phyloP scores from a whole-genome alignment of 2,329 filamentous ascomycete genomes.

The Colletotrichum shisoi region DNA sequence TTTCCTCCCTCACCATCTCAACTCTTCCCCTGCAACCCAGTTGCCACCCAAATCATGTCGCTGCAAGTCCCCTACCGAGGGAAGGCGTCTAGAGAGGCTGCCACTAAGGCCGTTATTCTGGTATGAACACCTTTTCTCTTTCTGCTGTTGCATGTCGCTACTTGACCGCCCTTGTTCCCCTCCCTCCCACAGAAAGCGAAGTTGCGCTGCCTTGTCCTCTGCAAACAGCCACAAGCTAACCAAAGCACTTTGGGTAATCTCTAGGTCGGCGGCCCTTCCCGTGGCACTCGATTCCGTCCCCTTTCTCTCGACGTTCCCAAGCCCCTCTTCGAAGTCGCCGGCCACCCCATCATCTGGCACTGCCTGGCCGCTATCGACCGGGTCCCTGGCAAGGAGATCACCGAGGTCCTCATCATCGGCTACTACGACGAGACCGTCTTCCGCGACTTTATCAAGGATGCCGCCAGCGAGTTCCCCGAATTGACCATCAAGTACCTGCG shows the following conservation, averaged over 20 bases:
- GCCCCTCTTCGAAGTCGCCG: conserved; percentile 98
- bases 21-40: conserved; percentile 30
- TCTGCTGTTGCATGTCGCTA: conserved; percentile 33
- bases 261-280: conserved; percentile 91
- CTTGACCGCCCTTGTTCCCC: conserved; percentile 37
- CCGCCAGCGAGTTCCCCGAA: conserved; percentile 82
- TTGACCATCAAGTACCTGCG: conserved; percentile 93
- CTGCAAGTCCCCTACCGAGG: conserved; percentile 64
- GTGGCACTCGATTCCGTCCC: conserved; percentile 94
- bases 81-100: conserved; percentile 60
- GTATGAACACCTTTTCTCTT: conserved; percentile 57
- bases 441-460: conserved; percentile 96
- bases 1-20: conserved; percentile 19
- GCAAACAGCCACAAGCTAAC: conserved; percentile 43
- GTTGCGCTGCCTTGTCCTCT: conserved; percentile 17
- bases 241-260: conserved; percentile 33
- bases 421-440: conserved; percentile 99
- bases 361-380: conserved; percentile 91
- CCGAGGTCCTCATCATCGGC: conserved; percentile 96
- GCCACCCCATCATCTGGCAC: conserved; percentile 98
- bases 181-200: conserved; percentile 21
- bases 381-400: conserved; percentile 79
- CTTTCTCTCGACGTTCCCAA: conserved; percentile 96
- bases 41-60: conserved; percentile 54
- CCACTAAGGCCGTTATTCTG: conserved; percentile 94